Conservation (phyloP, 768 basidiomycete genomes). For the Xanthoconium purpureum region DNA sequence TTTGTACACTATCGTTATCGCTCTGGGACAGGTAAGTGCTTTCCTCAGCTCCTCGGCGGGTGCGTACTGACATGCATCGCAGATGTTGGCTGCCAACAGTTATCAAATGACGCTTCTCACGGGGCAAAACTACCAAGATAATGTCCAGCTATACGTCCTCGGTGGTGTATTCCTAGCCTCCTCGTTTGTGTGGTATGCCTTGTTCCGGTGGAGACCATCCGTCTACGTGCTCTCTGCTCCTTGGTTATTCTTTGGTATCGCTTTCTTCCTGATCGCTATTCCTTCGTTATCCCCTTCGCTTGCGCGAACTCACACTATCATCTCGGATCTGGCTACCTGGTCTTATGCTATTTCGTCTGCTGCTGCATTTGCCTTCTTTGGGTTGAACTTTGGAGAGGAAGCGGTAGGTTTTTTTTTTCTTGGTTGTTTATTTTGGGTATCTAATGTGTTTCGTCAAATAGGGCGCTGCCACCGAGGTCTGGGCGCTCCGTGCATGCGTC, state of each 20-base stretch:
- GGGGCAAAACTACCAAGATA: slow-evolving; percentile 79
- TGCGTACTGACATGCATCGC: slow-evolving; percentile 1
- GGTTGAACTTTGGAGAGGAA: slow-evolving; percentile 96
- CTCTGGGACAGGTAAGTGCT: slow-evolving; percentile 64
- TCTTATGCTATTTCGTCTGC: slow-evolving; percentile 90
- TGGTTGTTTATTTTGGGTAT: background rate
- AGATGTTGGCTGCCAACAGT: slow-evolving; percentile 88
- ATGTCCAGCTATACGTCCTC: slow-evolving; percentile 86
- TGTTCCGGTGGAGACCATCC: slow-evolving; percentile 87
- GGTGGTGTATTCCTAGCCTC: slow-evolving; percentile 83
- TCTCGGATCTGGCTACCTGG: slow-evolving; percentile 84
- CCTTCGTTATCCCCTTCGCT: slow-evolving; percentile 70
- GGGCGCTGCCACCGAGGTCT: slow-evolving; percentile 94
- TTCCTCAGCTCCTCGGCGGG: background rate
- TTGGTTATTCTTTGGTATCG: slow-evolving; percentile 88
- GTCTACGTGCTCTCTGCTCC: slow-evolving; percentile 82
- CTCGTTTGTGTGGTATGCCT: slow-evolving; percentile 83
- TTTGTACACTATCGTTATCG: slow-evolving; percentile 86
- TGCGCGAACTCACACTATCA: slow-evolving; percentile 55
- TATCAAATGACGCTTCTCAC: slow-evolving; percentile 92
- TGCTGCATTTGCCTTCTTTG: slow-evolving; percentile 90
- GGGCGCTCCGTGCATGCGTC: slow-evolving; percentile 86
- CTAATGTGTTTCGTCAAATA: slow-evolving; percentile 27
- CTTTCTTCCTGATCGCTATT: slow-evolving; percentile 88
- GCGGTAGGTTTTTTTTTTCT: slow-evolving; percentile 55